phyloP scores from a whole-genome alignment of 345 rosid species.

The Citrus hindsii region DNA sequence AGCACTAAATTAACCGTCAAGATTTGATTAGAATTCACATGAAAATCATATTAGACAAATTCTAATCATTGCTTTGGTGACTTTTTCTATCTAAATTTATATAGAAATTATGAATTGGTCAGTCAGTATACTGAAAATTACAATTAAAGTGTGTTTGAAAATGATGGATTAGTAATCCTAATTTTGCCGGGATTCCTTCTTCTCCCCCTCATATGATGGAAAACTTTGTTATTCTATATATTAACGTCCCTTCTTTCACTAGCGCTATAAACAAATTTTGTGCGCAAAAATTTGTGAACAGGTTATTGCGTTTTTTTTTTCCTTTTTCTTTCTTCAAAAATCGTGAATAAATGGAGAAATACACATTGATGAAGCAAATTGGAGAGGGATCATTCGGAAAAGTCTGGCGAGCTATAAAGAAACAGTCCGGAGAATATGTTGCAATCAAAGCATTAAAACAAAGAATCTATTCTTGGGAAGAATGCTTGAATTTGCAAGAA shows the following conservation, averaged over 20 bases:
- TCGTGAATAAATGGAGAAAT: constrained; percentile 50
- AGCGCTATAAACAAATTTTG: too few relatives aligned
- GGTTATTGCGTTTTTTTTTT: too few relatives aligned
- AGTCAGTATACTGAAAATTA: too few relatives aligned
- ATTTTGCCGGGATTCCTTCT: background rate
- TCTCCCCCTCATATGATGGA: background rate
- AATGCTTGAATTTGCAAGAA: constrained; percentile 81
- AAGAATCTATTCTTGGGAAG: constrained; percentile 81
- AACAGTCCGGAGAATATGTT: constrained; percentile 79
- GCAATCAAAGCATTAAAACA: constrained; percentile 89
- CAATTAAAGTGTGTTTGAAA: too few relatives aligned
- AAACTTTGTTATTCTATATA: background rate
- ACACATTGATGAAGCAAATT: constrained; percentile 70
- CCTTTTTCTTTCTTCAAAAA: too few relatives aligned
- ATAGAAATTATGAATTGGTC: too few relatives aligned
- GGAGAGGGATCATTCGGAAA: constrained; percentile 91
- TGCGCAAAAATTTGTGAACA: too few relatives aligned
- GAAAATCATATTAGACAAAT: too few relatives aligned
- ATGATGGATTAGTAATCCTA: background rate
- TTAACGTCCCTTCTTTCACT: too few relatives aligned
- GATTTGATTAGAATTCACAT: background rate
- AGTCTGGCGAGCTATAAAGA: constrained; percentile 73
- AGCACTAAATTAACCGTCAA: background rate
- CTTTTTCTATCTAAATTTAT: too few relatives aligned
- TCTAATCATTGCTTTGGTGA: too few relatives aligned